Conservation (phyloP, 495 filamentous ascomycete genomes). For the Staphylotrichum longicolle region DNA sequence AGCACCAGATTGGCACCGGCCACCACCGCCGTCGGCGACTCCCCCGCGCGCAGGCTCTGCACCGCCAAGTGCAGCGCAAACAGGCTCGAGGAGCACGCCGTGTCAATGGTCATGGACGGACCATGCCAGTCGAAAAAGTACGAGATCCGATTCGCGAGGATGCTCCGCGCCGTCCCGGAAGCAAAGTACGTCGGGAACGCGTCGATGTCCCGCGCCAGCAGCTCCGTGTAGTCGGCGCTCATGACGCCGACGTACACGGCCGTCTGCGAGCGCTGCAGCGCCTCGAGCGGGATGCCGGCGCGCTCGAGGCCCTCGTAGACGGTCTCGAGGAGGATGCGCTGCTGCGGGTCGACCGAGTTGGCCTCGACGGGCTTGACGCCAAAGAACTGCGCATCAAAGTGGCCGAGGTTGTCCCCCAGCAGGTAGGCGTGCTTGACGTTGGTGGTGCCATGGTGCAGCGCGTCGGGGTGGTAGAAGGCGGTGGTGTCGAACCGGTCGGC, state of each 20-base stretch:
- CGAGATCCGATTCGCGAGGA: slow-evolving; percentile 51
- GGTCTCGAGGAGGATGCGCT: slow-evolving; percentile 48
- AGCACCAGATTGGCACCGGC: slow-evolving; percentile 54
- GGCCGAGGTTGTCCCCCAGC: slow-evolving; percentile 37
- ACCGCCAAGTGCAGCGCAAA: slow-evolving; percentile 52
- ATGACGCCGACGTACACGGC: slow-evolving; percentile 22
- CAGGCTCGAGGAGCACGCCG: slow-evolving; percentile 55
- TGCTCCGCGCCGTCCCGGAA: slow-evolving; percentile 27
- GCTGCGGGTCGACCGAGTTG: slow-evolving; percentile 52
- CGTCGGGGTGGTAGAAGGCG: slow-evolving; percentile 46
- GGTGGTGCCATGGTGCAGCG: slow-evolving; percentile 39
- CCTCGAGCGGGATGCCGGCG: slow-evolving; percentile 66
- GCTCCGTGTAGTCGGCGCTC: slow-evolving; percentile 30
- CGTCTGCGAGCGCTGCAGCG: slow-evolving; percentile 39
- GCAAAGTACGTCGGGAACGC: slow-evolving; percentile 47
- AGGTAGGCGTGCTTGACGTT: slow-evolving; percentile 62
- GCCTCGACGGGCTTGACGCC: slow-evolving; percentile 44
- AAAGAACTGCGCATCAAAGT: slow-evolving; percentile 56
- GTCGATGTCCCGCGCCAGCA: slow-evolving; percentile 15
- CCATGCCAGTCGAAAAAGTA: slow-evolving; percentile 49
- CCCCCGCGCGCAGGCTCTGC: slow-evolving; percentile 44
- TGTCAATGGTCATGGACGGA: slow-evolving; percentile 46
- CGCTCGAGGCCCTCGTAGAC: slow-evolving; percentile 65
- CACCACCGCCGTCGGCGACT: slow-evolving; percentile 42
- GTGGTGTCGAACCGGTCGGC: slow-evolving; percentile 18